Base-by-base conservation (phyloP, 164 flowering plant genomes). In the Pachysandra terminalis region DNA sequence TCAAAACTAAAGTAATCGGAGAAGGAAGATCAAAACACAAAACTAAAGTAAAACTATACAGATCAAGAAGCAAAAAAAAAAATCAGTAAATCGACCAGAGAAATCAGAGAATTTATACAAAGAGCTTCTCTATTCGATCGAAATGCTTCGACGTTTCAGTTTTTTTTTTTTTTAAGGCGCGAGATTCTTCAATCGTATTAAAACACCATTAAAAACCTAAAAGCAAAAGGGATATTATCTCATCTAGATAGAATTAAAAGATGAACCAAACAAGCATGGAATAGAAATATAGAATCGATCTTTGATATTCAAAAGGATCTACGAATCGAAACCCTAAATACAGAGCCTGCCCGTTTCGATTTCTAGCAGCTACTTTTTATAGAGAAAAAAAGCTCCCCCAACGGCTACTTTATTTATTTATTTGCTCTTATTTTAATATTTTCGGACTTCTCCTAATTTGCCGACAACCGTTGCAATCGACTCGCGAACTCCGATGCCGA, bases 381-480 rank as follows among this genome's bases (percentile, higher is more conserved):
- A 77, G 77, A 21, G 25, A 35, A 55, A 27, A n/a, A 45, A 7
- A 32, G 37, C 37, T 3, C 53, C 27, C 2, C 24, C 66, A 77
- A 79, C 81, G 75, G 79, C 81, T 77, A 81, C 73, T 77, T 64
- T 75, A 19, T 62, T 61, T 67, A 22, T 16, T 66, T 53, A 28
- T 64, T 68, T 28, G 1, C 24, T 64, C 9, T 19, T 55, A 41
- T 71, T 55, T 60, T 56, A 41, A 73, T 61, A 73, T 57, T 57
- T 67, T 61, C 5, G 32, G 19, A 27, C 59, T 75, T 48, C 72
- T 67, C 61, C 67, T 40, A 72, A 71, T 66, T 72, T 71, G 63
- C 78, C 79, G 81, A 77, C 78, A 77, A 73, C 76, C 64, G 79
- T 52, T 66, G 70, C 75, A 56, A 66, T 59, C 73, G 72, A 64